phyloP scores from a whole-genome alignment of 768 basidiomycete species.

The Hericium alpestre region DNA sequence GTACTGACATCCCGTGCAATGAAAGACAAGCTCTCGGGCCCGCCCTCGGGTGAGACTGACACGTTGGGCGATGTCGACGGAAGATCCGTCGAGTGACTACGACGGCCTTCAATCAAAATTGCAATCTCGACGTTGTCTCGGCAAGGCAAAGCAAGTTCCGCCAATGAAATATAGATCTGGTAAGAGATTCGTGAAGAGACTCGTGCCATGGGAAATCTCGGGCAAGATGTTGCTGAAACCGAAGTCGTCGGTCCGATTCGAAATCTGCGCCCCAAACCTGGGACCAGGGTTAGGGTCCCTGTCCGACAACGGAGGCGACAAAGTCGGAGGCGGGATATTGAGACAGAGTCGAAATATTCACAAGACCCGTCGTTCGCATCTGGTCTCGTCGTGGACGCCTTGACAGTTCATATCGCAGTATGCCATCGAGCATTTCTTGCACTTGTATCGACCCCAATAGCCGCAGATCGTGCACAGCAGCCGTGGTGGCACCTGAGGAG shows the following conservation, averaged over 20 bases:
- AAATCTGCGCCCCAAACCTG: neutral
- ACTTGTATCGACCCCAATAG: conserved; percentile 73
- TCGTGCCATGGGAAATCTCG: no score
- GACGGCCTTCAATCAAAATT: no score
- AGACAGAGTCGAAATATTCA: conserved; percentile 17
- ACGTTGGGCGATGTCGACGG: no score
- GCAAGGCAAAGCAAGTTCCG: no score
- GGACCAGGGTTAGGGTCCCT: neutral
- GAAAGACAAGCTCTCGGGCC: no score
- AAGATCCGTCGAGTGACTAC: no score
- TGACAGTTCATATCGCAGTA: conserved; percentile 72
- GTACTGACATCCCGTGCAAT: no score
- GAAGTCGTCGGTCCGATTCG: neutral
- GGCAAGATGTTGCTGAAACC: neutral
- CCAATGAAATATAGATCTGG: no score
- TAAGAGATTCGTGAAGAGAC: no score
- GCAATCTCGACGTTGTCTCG: no score
- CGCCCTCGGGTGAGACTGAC: no score
- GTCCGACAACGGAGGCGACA: neutral
- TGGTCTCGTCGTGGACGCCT: conserved; percentile 64
- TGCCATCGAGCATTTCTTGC: conserved; percentile 64
- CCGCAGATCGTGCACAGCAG: conserved; percentile 80
- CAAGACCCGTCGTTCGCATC: conserved; percentile 66
- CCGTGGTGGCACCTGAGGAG: conserved; percentile 54
- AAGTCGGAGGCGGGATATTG: neutral